A percentile compares a stretch with the other conserved stretches of the same genome.
These are phyloP conservation scores for Talaromyces funiculosus DNA, from an alignment of 2,329 filamentous ascomycete species.

Conservation along the genomic window DNA sequence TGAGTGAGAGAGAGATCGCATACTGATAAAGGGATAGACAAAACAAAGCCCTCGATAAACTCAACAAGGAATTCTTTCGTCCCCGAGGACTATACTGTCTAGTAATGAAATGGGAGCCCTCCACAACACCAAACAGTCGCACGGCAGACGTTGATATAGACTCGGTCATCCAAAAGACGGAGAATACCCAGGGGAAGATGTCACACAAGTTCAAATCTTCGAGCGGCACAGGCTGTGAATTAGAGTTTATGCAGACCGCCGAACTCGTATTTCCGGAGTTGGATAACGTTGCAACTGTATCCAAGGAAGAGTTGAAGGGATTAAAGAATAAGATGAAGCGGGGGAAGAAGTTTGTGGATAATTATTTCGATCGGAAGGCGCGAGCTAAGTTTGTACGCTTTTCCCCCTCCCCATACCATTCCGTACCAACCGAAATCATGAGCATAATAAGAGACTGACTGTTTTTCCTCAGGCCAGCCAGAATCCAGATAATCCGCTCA, in stretches of 20 bases:
- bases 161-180: neutral
- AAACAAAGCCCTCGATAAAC: conserved; percentile 51
- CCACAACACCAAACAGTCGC: neutral
- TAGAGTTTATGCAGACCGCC: conserved; percentile 40
- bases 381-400: conserved; percentile 7
- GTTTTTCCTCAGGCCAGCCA: neutral
- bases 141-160: neutral
- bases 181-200: neutral
- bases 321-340: conserved; percentile 5
- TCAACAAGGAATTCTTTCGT: conserved; percentile 54
- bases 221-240: conserved; percentile 32
- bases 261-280: conserved; percentile 47
- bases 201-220: conserved; percentile 27
- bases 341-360: conserved; percentile 5
- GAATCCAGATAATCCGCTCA: conserved; percentile 6
- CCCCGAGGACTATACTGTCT: conserved; percentile 52
- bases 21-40: conserved; percentile 23
- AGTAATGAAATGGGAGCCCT: conserved; percentile 47
- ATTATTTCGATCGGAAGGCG: conserved; percentile 12
- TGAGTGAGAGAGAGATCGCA: neutral
- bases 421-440: too few relatives aligned
- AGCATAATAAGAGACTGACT: too few relatives aligned
- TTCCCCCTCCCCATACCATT: too few relatives aligned
- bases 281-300: conserved; percentile 22
- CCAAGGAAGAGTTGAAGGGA: conserved; percentile 17